Percentiles rank a stretch among this genome's conserved stretches.
Conservation (phyloP, 2,329 filamentous ascomycete species). For the Xylaria sp. region DNA sequence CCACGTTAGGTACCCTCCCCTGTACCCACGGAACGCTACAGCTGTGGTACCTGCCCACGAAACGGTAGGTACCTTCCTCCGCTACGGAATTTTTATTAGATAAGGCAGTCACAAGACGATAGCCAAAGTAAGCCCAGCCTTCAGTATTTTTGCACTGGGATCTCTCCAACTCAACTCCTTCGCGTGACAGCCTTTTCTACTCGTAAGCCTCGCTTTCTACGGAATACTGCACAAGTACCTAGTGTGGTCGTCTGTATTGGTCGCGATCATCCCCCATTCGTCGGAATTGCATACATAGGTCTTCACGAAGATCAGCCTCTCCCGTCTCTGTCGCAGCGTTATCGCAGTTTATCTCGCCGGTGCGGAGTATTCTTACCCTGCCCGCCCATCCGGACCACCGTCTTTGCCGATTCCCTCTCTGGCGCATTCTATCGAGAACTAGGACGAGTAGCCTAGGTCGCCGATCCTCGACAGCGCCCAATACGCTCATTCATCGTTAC, state of each 20-base stretch:
- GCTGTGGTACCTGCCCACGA: no score
- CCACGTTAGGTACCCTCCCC: background rate
- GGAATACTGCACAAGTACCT: no score
- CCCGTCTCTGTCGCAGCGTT: background rate
- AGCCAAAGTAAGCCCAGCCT: conserved; percentile 11
- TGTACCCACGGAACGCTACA: no score
- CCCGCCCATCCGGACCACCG: background rate
- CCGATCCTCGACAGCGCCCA: background rate
- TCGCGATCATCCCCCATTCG: no score
- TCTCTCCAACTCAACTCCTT: background rate
- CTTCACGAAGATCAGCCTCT: background rate
- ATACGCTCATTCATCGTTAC: background rate
- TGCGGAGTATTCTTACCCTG: background rate
- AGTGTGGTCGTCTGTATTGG: no score
- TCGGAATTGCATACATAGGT: background rate
- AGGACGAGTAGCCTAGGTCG: background rate
- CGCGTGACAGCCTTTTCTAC: conserved; percentile 12
- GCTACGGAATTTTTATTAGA: background rate
- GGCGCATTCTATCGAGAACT: conserved; percentile 2
- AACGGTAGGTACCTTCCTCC: background rate
- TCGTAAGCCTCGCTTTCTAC: background rate
- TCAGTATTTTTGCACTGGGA: conserved; percentile 13
- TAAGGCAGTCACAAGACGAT: background rate
- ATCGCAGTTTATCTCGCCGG: background rate
- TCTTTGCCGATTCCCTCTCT: background rate